Evolutionary conservation across 176 grass and related monocot species (phyloP), one percentile per base, ranked within the genome.

Genomic region (Cenchrus fungigraminus): DNA sequence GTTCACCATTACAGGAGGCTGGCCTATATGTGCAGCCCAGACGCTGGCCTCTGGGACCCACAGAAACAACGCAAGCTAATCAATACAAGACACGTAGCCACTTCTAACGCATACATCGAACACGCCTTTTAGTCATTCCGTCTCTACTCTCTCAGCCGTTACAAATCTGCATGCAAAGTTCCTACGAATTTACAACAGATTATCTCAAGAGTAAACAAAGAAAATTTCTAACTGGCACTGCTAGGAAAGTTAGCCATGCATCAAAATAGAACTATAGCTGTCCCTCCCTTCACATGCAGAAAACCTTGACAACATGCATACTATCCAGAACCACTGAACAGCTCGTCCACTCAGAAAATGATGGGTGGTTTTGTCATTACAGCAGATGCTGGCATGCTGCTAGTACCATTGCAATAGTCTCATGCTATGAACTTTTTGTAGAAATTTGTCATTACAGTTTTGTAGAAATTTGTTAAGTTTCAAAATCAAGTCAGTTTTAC

Each of bases 191-290:
- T 66, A 65, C 15, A 20, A 20, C 16, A 55, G 29, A 16, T 79
- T 49, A 32, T 34, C 25, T 19, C 22, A 49, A 28, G 2, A 53
- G 53, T 31, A 17, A 19, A 31, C 47, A 32, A 42, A 16, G 20
- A 7, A 34, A 65, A 79, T 20, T 25, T 14, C 13, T 37, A 19
- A 10, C 53, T 6, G 5, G 3, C 4, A 34, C 12, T 50, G 22
- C 61, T 49, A 12, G 13, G 49, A 25, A 80, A 80, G 22, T 53
- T 67, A 67, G 52, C 49, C 63, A 51, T 79, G 19, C 60, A 65
- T 52, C 9, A 12, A 65, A 49, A 17, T 10, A 64, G 15, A 51
- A 65, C 15, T 65, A 6, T n/a, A 9, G 13, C 29, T 53, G 2
- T 19, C 28, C 22, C 22, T 52, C 45, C 4, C 46, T 79, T 51